Evolutionary conservation across 768 basidiomycete genomes (phyloP).

Genomic region (Ramaria rubella): DNA sequence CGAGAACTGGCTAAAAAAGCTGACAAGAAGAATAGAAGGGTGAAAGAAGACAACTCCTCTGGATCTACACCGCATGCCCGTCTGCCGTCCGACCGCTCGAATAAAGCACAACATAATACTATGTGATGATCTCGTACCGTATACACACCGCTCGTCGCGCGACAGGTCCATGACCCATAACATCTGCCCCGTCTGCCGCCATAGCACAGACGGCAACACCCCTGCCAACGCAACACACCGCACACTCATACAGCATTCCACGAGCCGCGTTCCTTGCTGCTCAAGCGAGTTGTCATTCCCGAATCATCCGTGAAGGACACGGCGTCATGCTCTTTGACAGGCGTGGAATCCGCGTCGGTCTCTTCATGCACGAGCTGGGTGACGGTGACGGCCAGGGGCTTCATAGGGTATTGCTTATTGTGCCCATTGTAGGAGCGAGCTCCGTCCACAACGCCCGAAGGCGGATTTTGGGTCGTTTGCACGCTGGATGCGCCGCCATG

Average conservation of each 20-base stretch:
- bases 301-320: neutral
- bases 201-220: neutral
- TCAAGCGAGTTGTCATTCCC: neutral
- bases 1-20: too few species aligned
- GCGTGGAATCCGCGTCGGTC: neutral
- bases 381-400: conserved; percentile 10
- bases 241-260: conserved; percentile 1
- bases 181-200: too few species aligned
- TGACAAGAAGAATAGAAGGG: too few species aligned
- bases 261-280: neutral
- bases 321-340: conserved; percentile 1
- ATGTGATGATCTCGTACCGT: too few species aligned
- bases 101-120: too few species aligned
- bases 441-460: neutral
- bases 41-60: too few species aligned
- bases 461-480: conserved; percentile 5
- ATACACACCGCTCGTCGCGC: too few species aligned
- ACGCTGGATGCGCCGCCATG: conserved; percentile 6
- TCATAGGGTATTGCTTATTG: conserved; percentile 2
- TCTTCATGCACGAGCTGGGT: conserved; percentile 8
- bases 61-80: too few species aligned
- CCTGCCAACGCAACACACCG: neutral
- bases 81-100: too few species aligned
- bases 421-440: conserved; percentile 4
- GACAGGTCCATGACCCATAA: too few species aligned